Base-by-base conservation (phyloP, 768 basidiomycete genomes). In the Auricularia auricula-judae region DNA sequence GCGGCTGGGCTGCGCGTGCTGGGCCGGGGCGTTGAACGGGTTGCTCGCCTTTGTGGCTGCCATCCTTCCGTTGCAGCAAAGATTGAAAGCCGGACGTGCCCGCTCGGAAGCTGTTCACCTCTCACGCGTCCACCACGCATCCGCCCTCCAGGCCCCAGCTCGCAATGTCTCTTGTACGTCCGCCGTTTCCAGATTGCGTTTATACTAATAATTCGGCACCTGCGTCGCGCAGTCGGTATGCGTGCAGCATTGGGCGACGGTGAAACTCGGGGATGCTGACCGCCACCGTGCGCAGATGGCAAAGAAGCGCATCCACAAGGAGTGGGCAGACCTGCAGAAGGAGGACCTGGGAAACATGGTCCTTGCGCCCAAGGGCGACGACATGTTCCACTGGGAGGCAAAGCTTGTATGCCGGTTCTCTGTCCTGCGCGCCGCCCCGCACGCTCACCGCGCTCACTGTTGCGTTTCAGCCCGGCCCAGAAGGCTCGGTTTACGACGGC, bases 401-500 rank as follows among this genome's bases (percentile, higher is more conserved):
- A 81, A 83, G 51, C 85, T 93, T 14, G 56, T 59, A 8, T 5
- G 56, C 23, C 16, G 2, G 4, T 33, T 18, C 23, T 7, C 23
- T 7, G 23, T 1, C 34, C 56, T 29, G 23, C 12, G 11, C 56
- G 33, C 33, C 4, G 23, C 23, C 34, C 11, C 18, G 10, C 34
- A 14, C 10, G 54, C 56, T 59, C 23, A 59, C 56, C 23, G 7
- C 3, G 16, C 34, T 8, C 5, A 3, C n/a, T 29, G 23, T 23
- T 14, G 29, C 29, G 29, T 29, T 23, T 34, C 56, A 59, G 63
- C 91, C 90, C 7, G 91, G 91, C 0, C 91, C 91, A 1, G 82
- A 88, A 69, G 91, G 88, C 18, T 91, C 89, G 66, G 80, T 86
- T 0, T 93, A 93, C 68, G 90, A 92, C 70, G 87, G 88, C 0